Percentiles rank a stretch among this genome's conserved stretches.
Conservation (phyloP, 352 stramenopile species). For the Thalassiosira pacifica region DNA sequence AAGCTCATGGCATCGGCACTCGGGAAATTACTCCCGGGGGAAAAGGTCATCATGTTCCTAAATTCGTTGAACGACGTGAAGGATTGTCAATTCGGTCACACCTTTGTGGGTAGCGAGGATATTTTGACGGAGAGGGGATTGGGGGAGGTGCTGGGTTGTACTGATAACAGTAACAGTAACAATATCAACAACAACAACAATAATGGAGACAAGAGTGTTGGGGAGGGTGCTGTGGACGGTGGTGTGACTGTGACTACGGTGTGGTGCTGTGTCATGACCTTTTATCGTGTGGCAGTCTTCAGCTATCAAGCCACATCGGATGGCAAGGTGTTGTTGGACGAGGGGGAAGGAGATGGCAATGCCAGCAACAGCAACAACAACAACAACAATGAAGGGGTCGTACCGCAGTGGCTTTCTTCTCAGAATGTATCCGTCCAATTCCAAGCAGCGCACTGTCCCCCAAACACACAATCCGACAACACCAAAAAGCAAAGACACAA, state of each 20-base stretch:
- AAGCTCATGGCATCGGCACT: conserved; percentile 41
- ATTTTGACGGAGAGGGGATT: background rate
- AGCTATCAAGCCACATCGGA: conserved; percentile 51
- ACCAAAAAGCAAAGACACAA: conserved; percentile 25
- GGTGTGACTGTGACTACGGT: conserved; percentile 42
- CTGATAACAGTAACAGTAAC: conserved; percentile 4
- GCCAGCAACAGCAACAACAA: background rate
- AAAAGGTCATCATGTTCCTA: conserved; percentile 84
- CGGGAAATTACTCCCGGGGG: conserved; percentile 66
- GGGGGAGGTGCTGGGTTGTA: conserved; percentile 1
- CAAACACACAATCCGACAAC: background rate
- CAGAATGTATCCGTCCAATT: conserved; percentile 62
- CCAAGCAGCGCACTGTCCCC: conserved; percentile 42
- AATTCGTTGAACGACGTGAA: conserved; percentile 75
- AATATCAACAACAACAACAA: too few species aligned
- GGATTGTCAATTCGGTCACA: conserved; percentile 61
- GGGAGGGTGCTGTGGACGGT: background rate
- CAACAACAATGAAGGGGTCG: conserved; percentile 12
- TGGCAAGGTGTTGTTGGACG: conserved; percentile 55
- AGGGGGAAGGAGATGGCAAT: background rate
- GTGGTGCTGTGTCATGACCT: conserved; percentile 85
- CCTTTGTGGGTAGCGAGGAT: conserved; percentile 43
- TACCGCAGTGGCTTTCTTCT: conserved; percentile 56
- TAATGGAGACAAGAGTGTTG: background rate
- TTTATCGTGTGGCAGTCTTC: conserved; percentile 83